phyloP scores from a whole-genome alignment of 2,329 filamentous ascomycete species.

The Metarhizium album region DNA sequence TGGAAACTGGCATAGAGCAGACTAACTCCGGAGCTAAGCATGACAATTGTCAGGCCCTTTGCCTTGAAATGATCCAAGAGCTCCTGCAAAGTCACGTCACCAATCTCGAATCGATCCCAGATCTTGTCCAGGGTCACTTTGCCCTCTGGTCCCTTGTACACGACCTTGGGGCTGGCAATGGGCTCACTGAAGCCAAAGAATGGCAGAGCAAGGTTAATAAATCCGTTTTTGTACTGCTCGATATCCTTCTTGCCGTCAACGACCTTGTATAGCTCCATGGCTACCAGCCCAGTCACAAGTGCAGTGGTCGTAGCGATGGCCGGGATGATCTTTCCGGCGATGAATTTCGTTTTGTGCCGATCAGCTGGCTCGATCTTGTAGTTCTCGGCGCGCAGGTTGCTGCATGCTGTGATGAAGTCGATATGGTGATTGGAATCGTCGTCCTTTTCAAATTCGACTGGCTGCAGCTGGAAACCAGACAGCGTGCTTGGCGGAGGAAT shows the following conservation, averaged over 20 bases:
- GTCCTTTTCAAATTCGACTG: slow-evolving; percentile 97
- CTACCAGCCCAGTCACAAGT: slow-evolving; percentile 84
- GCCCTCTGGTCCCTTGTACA: slow-evolving; percentile 68
- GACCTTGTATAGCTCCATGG: slow-evolving; percentile 92
- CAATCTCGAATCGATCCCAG: slow-evolving; percentile 93
- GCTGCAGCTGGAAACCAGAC: slow-evolving; percentile 77
- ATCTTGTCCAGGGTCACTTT: slow-evolving; percentile 87
- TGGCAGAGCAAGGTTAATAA: slow-evolving; percentile 88
- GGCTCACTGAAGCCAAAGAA: slow-evolving; percentile 99
- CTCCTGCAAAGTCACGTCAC: slow-evolving; percentile 73
- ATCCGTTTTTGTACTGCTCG: slow-evolving; percentile 98
- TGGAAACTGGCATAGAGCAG: slow-evolving; percentile 92
- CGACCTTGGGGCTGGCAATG: slow-evolving; percentile 85
- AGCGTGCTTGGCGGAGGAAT: slow-evolving; percentile 72
- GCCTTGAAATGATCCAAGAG: slow-evolving; percentile 74
- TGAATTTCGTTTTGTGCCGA: slow-evolving; percentile 98
- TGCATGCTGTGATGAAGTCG: slow-evolving; percentile 95
- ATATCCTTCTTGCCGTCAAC: slow-evolving; percentile 93
- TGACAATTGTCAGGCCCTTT: slow-evolving; percentile 71
- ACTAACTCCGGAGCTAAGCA: slow-evolving; percentile 96
- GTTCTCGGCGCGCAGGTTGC: slow-evolving; percentile 92
- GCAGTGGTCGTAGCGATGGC: slow-evolving; percentile 97
- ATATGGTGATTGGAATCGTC: slow-evolving; percentile 98
- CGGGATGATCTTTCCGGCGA: slow-evolving; percentile 98
- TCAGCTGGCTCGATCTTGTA: slow-evolving; percentile 94